Percentiles rank a stretch among this genome's conserved stretches.
phyloP scores from a whole-genome alignment of 495 filamentous ascomycete genomes.

The Bacidia rubella region DNA sequence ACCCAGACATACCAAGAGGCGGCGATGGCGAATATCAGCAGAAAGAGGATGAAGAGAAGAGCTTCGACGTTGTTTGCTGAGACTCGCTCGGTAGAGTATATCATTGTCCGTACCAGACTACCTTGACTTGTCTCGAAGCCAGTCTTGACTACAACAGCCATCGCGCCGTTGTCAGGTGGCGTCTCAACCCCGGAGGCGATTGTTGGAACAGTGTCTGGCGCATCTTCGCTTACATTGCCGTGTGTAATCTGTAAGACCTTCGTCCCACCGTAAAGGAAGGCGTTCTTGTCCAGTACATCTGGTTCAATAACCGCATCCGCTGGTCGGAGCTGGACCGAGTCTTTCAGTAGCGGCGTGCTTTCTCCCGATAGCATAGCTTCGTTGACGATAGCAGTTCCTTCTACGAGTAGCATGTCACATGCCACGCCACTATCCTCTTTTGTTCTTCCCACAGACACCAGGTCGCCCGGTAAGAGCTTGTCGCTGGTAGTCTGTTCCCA shows the following conservation, averaged over 20 bases:
- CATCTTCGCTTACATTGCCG: conserved; percentile 54
- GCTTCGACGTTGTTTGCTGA: conserved; percentile 95
- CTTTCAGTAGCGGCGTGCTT: conserved; percentile 91
- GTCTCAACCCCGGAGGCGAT: conserved; percentile 58
- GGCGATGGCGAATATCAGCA: conserved; percentile 89
- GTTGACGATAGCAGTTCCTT: conserved; percentile 95
- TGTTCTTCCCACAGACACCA: conserved; percentile 85
- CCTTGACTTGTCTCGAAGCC: conserved; percentile 98
- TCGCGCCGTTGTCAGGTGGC: conserved; percentile 79
- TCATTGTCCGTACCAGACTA: conserved; percentile 96
- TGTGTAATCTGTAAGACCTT: conserved; percentile 95
- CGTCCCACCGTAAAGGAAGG: conserved; percentile 91
- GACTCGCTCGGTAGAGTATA: conserved; percentile 96
- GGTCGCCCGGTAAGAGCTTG: conserved; percentile 87
- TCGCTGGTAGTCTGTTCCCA: conserved; percentile 89
- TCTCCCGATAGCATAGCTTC: conserved; percentile 98
- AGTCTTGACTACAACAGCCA: conserved; percentile 92
- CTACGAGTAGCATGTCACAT: conserved; percentile 90
- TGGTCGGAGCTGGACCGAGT: conserved; percentile 85
- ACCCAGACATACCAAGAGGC: conserved; percentile 99
- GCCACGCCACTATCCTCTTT: conserved; percentile 96
- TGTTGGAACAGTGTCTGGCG: conserved; percentile 42
- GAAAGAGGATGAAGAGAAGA: conserved; percentile 89
- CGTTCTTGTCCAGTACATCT: conserved; percentile 89
- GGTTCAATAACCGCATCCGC: conserved; percentile 72